phyloP scores from a whole-genome alignment of 2,329 filamentous ascomycete species.

The Apiospora arundinis region DNA sequence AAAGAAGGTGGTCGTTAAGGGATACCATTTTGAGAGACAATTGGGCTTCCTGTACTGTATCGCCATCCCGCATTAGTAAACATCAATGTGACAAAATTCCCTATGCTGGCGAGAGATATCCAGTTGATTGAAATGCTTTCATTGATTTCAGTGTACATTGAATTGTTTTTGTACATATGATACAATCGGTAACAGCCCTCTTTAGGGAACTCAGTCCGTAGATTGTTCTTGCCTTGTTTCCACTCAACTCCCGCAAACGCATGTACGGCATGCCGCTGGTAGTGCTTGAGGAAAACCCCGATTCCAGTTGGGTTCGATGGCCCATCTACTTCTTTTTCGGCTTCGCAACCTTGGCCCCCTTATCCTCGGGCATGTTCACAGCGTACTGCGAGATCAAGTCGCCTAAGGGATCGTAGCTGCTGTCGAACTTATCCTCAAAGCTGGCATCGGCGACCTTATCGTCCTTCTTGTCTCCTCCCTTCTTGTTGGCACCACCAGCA shows the following conservation, averaged over 20 bases:
- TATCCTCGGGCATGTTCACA: slow-evolving; percentile 24
- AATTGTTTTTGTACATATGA: slow-evolving; percentile 20
- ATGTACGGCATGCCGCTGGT: too few relatives aligned
- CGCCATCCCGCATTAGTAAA: not conserved
- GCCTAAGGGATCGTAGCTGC: slow-evolving; percentile 46
- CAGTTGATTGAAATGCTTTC: not conserved
- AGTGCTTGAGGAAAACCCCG: not conserved
- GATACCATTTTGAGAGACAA: not conserved
- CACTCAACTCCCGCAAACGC: too few relatives aligned
- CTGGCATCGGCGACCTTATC: slow-evolving; percentile 28
- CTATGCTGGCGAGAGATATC: not conserved
- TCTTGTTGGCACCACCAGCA: not conserved
- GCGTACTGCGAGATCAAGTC: slow-evolving; percentile 60
- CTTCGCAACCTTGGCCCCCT: not conserved
- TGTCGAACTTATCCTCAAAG: slow-evolving; percentile 35
- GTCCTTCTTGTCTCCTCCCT: slow-evolving; percentile 24
- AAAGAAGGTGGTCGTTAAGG: not conserved
- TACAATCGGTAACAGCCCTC: not conserved
- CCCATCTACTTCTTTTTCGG: slow-evolving; percentile 11
- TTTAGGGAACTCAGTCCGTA: not conserved
- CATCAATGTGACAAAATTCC: not conserved
- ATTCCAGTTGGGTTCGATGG: not conserved
- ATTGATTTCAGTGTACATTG: slow-evolving; percentile 17
- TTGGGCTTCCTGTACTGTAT: not conserved
- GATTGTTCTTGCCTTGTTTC: not conserved